Evolutionary conservation across 805 yeast genomes (phyloP), one percentile per base, ranked within the genome.

Genomic region (Saturnispora quitensis): DNA sequence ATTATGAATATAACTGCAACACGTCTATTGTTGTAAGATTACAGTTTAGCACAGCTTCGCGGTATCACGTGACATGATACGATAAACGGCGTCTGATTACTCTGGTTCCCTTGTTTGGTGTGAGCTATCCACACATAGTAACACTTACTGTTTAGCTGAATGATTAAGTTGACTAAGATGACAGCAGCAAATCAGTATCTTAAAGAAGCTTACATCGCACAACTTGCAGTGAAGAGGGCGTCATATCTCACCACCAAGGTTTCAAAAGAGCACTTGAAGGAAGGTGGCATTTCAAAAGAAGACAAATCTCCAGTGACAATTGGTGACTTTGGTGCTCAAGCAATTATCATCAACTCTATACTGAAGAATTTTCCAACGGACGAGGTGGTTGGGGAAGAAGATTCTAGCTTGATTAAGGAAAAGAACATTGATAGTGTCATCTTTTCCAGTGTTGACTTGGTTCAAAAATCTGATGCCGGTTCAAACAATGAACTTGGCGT

Each of bases 281-380:
- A 72, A 58, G 70, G 64, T 63, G 73, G 69, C 55, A 86, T 89
- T 52, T 83, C 89, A 54, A 93, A 93, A 65, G 76, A 78, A 40
- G 99, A 91, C 66, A 80, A 82, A 55, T 88, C 97, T 1, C 99
- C 99, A 1, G 99, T 93, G 15, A 93, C 99, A 1, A 73, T 87
- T 51, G 99, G 98, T 17, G 99, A 93, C 66, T 93, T 86, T 64
- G 96, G 96, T 4, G 90, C 97, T 0, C 99, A 93, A 63, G 96
- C 97, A 0, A 79, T 91, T 44, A 82, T 93, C 53, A 91, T 89
- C 67, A 80, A 88, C 53, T 90, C 97, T 3, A 78, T 93, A 53
- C 75, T 78, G 61, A 67, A 77, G 50, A 85, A 83, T 57, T 93
- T 93, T 72, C 96, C 97, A 1, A 58, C 63, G 3, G 99, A 93